phyloP scores from a whole-genome alignment of 139 green algal species.

The Chlorella sorokiniana region DNA sequence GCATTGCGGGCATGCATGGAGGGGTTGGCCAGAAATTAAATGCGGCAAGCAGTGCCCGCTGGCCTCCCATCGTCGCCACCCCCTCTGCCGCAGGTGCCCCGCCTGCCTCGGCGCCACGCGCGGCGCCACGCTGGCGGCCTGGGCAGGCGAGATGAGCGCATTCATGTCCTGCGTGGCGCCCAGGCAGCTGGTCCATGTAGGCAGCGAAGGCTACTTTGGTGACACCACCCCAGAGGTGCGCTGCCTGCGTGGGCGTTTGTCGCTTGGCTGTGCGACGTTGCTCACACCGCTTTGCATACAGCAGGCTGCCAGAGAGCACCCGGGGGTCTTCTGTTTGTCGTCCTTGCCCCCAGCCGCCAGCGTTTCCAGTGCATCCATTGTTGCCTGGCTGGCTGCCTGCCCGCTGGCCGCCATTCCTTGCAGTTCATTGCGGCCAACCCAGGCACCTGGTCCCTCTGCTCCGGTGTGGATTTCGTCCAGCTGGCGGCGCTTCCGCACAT shows the following conservation, averaged over 20 bases:
- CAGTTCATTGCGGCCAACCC: slow-evolving; percentile 13
- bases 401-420: background rate
- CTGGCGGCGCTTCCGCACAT: slow-evolving; percentile 7
- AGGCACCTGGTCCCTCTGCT: background rate
- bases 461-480: background rate
- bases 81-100: background rate
- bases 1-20: background rate
- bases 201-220: background rate
- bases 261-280: too few relatives aligned
- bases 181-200: slow-evolving; percentile 7
- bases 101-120: background rate
- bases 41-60: background rate
- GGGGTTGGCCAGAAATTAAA: background rate
- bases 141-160: slow-evolving; percentile 5
- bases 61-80: background rate
- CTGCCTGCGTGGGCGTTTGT: too few relatives aligned
- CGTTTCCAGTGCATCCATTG: background rate
- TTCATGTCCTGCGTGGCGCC: slow-evolving; percentile 7
- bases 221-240: background rate
- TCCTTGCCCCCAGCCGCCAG: background rate
- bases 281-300: too few relatives aligned
- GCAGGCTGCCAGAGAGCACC: too few relatives aligned
- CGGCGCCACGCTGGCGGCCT: background rate
- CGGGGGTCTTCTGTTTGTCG: too few relatives aligned
- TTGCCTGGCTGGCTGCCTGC: too few relatives aligned